A percentile compares a stretch with the other conserved stretches of the same genome.
phyloP scores from a whole-genome alignment of 2,329 filamentous ascomycete species.

The Ceratocystis papillata region DNA sequence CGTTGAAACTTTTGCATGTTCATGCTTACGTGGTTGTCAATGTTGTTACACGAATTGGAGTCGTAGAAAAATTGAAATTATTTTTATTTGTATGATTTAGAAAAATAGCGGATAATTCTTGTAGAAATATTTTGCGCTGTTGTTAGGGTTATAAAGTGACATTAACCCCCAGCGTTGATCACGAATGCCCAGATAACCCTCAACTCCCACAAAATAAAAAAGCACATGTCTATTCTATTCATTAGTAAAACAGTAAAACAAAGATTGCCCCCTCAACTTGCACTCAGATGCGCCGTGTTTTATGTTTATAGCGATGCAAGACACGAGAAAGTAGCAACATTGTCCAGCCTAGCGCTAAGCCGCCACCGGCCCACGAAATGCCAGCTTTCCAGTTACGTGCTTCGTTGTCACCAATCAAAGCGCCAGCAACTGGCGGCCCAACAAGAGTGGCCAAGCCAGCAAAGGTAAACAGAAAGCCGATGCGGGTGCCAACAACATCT shows the following conservation, averaged over 20 bases:
- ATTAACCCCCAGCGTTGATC: too few species aligned
- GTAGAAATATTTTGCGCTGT: too few species aligned
- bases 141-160: too few species aligned
- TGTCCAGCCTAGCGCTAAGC: slow-evolving; percentile 28
- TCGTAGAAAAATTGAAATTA: too few species aligned
- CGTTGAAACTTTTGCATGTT: background rate
- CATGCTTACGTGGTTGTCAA: too few species aligned
- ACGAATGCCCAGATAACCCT: too few species aligned
- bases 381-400: slow-evolving; percentile 30
- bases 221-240: background rate
- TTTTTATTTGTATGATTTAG: too few species aligned
- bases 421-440: slow-evolving; percentile 35
- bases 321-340: slow-evolving; percentile 27
- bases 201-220: background rate
- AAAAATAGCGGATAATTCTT: too few species aligned
- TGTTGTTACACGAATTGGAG: too few species aligned
- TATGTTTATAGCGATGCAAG: slow-evolving; percentile 16
- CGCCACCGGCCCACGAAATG: slow-evolving; percentile 31
- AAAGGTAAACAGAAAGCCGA: slow-evolving; percentile 36
- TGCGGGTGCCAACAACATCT: slow-evolving; percentile 34
- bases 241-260: background rate
- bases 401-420: slow-evolving; percentile 31
- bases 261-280: background rate
- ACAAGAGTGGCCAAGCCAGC: slow-evolving; percentile 38
- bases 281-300: background rate